Conservation (phyloP, 208 protist species). For the Acanthamoeba healyi region DNA sequence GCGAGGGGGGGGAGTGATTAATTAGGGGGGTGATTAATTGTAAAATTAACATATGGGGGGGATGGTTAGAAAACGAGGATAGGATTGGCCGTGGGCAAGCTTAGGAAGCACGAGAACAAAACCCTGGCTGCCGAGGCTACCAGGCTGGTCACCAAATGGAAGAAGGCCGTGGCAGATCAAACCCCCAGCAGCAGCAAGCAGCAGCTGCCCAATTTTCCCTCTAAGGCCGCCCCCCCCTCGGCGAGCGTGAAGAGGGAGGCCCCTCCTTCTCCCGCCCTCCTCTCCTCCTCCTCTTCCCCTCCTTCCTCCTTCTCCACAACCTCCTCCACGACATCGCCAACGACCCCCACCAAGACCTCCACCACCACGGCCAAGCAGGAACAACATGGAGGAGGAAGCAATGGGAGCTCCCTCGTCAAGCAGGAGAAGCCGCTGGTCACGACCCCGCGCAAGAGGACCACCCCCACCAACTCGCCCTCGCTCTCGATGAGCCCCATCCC, state of each 20-base stretch:
- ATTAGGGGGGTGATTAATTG: too few relatives aligned
- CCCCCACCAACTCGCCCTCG: too few relatives aligned
- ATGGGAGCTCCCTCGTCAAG: too few relatives aligned
- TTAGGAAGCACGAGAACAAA: conserved; percentile 46
- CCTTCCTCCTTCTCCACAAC: background rate
- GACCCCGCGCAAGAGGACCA: too few relatives aligned
- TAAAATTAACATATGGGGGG: background rate
- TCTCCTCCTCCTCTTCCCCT: background rate
- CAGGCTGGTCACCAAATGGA: conserved; percentile 19
- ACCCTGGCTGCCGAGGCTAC: background rate
- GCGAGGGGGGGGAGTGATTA: too few relatives aligned
- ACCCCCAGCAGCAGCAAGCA: background rate
- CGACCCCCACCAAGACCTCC: too few relatives aligned
- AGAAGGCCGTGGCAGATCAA: background rate
- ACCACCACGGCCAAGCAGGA: too few relatives aligned
- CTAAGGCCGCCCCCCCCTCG: background rate
- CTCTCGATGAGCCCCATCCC: background rate
- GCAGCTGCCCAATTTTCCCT: background rate
- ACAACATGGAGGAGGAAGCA: too few relatives aligned
- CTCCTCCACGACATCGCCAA: too few relatives aligned
- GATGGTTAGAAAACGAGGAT: conserved; percentile 35
- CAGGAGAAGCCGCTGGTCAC: too few relatives aligned
- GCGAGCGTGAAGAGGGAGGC: background rate
- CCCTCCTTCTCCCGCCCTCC: background rate
- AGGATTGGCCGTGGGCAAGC: conserved; percentile 57